phyloP scores from a whole-genome alignment of 306 rosid species.

The Quercus berberidifolia region DNA sequence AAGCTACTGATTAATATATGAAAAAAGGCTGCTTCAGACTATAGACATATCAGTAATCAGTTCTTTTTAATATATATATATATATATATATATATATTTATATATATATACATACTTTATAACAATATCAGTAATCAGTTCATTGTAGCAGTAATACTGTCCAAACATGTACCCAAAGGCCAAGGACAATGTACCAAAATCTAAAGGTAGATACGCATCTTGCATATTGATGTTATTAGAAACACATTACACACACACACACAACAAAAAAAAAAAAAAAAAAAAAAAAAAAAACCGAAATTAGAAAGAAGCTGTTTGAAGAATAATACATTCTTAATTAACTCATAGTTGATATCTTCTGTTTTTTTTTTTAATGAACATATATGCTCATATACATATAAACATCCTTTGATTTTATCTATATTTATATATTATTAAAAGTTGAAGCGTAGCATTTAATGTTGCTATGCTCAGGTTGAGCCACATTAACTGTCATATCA shows the following conservation, averaged over 20 bases:
- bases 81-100: too few species aligned
- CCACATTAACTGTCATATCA: too few species aligned
- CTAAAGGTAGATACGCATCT: conserved; percentile 47
- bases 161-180: conserved; percentile 32
- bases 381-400: too few species aligned
- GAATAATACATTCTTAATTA: neutral
- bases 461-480: too few species aligned
- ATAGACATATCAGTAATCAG: neutral
- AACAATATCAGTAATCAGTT: neutral
- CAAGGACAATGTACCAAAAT: conserved; percentile 53
- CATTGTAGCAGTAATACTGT: conserved; percentile 23
- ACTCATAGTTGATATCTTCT: neutral
- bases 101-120: too few species aligned
- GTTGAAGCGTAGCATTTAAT: too few species aligned
- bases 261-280: neutral
- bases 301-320: neutral
- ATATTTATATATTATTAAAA: too few species aligned
- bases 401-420: too few species aligned
- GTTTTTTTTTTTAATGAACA: too few species aligned
- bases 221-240: conserved; percentile 14
- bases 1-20: neutral
- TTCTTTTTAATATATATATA: too few species aligned
- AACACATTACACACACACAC: conserved; percentile 29
- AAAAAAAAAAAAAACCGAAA: neutral
- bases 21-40: conserved; percentile 12